These are phyloP conservation scores for Azolla pinnata DNA, from an alignment of 75 land plant species.

Conservation along the genomic window DNA sequence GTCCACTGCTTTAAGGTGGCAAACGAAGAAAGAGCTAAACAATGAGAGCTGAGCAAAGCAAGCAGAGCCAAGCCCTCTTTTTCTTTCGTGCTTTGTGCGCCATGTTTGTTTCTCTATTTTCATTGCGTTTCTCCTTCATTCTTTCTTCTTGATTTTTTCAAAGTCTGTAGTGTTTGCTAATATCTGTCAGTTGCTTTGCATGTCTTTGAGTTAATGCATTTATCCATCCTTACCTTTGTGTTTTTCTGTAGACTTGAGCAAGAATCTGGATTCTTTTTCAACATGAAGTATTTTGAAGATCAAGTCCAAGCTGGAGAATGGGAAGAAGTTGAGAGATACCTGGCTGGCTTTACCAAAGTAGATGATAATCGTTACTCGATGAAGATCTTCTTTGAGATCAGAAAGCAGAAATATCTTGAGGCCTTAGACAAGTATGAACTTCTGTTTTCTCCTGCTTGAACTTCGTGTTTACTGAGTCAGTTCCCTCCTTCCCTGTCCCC, in stretches of 20 bases:
- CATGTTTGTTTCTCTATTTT: no score
- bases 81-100: no score
- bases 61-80: no score
- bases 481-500: neutral
- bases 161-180: no score
- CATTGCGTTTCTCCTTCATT: no score
- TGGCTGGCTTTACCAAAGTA: constrained; percentile 48
- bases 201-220: no score
- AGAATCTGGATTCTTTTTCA: constrained; percentile 71
- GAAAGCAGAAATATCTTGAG: constrained; percentile 58
- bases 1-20: no score
- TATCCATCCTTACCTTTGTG: no score
- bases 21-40: no score
- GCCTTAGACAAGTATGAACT: constrained; percentile 40
- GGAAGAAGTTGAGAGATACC: constrained; percentile 49
- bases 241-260: constrained; percentile 79
- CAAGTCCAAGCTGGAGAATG: constrained; percentile 47
- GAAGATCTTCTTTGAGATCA: constrained; percentile 51
- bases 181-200: no score
- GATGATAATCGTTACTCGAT: constrained; percentile 51
- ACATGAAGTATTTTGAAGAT: constrained; percentile 63
- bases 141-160: no score
- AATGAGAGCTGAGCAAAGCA: no score
- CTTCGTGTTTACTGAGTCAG: neutral
- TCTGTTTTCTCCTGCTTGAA: neutral